Base-by-base conservation (phyloP, 495 filamentous ascomycete genomes). In the Thozetella sp. region DNA sequence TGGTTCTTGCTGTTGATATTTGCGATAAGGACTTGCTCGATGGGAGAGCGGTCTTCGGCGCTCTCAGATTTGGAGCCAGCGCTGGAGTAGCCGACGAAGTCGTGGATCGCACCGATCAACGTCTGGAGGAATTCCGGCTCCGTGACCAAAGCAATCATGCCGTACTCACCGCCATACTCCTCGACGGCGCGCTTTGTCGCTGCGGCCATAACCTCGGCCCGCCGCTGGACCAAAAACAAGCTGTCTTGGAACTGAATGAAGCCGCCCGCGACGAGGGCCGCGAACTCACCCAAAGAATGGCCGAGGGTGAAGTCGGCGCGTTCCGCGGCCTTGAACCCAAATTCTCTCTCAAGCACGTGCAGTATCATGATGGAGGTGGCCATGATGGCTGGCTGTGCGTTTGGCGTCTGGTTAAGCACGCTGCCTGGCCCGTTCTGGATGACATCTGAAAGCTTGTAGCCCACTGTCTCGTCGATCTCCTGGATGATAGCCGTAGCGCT, bases 1-100 rank as follows among this genome's bases (percentile, higher is more conserved):
- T 99, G 95, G 66, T 96, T 97, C 73, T 92, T 95, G 63, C 86
- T 89, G 74, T 99, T 99, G 74, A 97, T 87, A 66, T 99, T 99
- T 25, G 93, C 95, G 60, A 99, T 93, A 54, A 89, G 80, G 56
- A 99, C 93, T 71, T 96, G 90, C 65, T 95, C 83, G 56, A 94
- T 91, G 3, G 91, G 80, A 40, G 90, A 87, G 52, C 83, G 74
- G 40, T 89, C 84, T 55, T 86, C 76, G 22, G 75, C 78, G 54
- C 84, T 87, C 71, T 95, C 90, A 40, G 81, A 83, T 63, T 88
- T 90, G 30, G 81, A 76, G 13, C 88, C 87, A 10, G 83, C 76
- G 54, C 80, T 83, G 24, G 82, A 76, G 65, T 89, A 83, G 15
- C 87, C 89, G 22, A 96, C 80, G 60, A 97, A 97, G 52, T 93